A percentile compares a stretch with the other conserved stretches of the same genome.
Evolutionary conservation across 2,329 filamentous ascomycete species (phyloP).

Genomic region (Fusarium kyushuense): DNA sequence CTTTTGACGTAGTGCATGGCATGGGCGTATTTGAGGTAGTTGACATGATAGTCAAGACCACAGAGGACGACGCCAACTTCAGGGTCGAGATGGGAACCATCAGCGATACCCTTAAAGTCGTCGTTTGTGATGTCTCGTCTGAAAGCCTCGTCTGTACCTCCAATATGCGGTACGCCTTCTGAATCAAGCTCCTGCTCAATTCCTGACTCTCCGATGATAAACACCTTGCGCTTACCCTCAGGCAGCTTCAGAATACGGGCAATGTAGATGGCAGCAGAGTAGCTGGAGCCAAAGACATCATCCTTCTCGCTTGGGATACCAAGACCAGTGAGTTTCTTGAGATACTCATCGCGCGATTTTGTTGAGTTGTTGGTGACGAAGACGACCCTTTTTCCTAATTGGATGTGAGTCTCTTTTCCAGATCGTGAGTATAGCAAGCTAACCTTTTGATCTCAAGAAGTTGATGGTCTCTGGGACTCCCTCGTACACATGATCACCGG

Average conservation of each 20-base stretch:
- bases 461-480: constrained; percentile 87
- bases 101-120: constrained; percentile 84
- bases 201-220: constrained; percentile 89
- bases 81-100: constrained; percentile 81
- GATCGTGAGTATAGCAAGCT: background rate
- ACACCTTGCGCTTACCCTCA: constrained; percentile 88
- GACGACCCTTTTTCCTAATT: constrained; percentile 84
- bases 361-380: constrained; percentile 99
- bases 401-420: constrained; percentile 17
- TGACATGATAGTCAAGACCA: constrained; percentile 93
- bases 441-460: constrained; percentile 84
- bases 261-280: constrained; percentile 96
- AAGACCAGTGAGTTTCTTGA: constrained; percentile 86
- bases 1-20: constrained; percentile 87
- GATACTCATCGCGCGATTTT: constrained; percentile 92
- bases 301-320: constrained; percentile 84
- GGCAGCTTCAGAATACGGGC: constrained; percentile 87
- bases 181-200: constrained; percentile 88
- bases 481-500: constrained; percentile 89
- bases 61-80: constrained; percentile 91
- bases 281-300: constrained; percentile 95
- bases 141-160: constrained; percentile 84
- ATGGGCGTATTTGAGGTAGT: constrained; percentile 90
- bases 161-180: constrained; percentile 83
- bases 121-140: constrained; percentile 82